Percentiles rank a stretch among this genome's conserved stretches.
Evolutionary conservation across 768 basidiomycete species (phyloP).

Genomic region (Phylloporus arenicola): DNA sequence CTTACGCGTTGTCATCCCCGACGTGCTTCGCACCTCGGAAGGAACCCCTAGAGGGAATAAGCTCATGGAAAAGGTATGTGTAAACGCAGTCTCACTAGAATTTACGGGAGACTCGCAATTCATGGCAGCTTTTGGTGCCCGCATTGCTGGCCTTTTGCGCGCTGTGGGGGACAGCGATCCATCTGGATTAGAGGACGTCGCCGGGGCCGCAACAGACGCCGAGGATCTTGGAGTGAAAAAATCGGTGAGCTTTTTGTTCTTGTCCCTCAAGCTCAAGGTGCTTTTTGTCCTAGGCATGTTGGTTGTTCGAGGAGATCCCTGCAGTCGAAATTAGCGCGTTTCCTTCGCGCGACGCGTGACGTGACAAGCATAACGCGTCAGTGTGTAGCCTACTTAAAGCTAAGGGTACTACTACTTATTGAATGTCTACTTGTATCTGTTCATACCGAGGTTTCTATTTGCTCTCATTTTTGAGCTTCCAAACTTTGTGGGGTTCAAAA

Average conservation of each 20-base stretch:
- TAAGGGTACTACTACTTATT: no score
- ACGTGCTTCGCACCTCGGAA: constrained; percentile 6
- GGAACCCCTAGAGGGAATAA: constrained; percentile 12
- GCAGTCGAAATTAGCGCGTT: constrained; percentile 2
- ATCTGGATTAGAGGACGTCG: neutral
- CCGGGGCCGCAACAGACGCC: constrained; percentile 11
- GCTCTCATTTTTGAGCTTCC: no score
- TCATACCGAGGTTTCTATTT: no score
- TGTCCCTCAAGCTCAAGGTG: constrained; percentile 6
- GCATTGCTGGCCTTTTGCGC: constrained; percentile 9
- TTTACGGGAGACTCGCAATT: neutral
- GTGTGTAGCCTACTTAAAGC: no score
- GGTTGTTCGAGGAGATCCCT: neutral
- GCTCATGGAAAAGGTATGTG: neutral
- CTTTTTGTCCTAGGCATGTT: constrained; percentile 19
- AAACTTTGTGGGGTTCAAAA: no score
- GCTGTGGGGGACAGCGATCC: constrained; percentile 2
- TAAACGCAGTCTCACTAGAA: constrained; percentile 15
- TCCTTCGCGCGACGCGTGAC: constrained; percentile 7
- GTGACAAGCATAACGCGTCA: constrained; percentile 12
- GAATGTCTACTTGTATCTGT: no score
- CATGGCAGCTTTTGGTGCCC: constrained; percentile 1
- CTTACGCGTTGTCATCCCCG: constrained; percentile 18
- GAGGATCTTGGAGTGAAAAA: constrained; percentile 39
- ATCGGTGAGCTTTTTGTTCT: constrained; percentile 36